phyloP scores from a whole-genome alignment of 345 rosid species.

The Corymbia maculata region DNA sequence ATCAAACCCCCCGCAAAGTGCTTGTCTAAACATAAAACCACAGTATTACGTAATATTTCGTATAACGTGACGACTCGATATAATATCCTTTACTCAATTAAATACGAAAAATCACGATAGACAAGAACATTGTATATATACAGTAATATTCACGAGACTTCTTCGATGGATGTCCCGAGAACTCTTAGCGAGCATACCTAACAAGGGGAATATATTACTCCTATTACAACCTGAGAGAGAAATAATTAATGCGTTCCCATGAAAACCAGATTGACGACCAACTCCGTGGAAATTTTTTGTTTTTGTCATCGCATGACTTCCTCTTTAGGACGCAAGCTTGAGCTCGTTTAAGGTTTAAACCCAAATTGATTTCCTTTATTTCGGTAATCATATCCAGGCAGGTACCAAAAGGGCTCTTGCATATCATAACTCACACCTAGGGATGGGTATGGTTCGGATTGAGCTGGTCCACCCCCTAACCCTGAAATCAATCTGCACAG shows the following conservation, averaged over 20 bases:
- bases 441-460: no score
- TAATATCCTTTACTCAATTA: not conserved
- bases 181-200: no score
- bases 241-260: not conserved
- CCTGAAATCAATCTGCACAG: no score
- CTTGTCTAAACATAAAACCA: not conserved
- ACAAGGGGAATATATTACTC: not conserved
- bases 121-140: no score
- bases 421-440: not conserved
- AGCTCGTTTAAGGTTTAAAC: no score
- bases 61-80: no score
- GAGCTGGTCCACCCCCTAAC: no score
- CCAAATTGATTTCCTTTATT: not conserved
- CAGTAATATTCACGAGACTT: not conserved
- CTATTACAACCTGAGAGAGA: not conserved
- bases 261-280: not conserved
- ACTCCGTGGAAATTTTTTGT: not conserved
- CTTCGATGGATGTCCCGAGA: fast-evolving
- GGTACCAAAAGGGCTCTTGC: not conserved
- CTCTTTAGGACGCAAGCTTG: not conserved
- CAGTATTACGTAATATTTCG: no score
- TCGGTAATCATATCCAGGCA: not conserved
- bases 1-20: not conserved
- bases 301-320: not conserved
- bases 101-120: fast-evolving